Percentiles rank a stretch among this genome's conserved stretches.
Evolutionary conservation across 176 grass and related monocot genomes (phyloP).

Genomic region (Lolium multiflorum): DNA sequence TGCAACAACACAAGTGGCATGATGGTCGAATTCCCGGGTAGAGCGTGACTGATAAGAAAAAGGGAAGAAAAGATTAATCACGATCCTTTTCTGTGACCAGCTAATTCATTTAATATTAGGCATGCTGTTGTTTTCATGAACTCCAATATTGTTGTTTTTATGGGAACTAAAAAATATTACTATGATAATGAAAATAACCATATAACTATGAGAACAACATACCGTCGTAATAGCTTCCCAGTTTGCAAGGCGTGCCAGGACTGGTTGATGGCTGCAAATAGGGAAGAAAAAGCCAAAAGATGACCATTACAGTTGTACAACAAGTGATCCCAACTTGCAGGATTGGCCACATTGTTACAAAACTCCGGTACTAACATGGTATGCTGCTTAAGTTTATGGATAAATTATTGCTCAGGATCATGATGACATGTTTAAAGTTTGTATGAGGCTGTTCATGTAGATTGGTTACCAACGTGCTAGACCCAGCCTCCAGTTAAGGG

Average conservation of each 20-base stretch:
- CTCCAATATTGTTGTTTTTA: neutral
- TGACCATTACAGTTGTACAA: neutral
- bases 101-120: conserved; percentile 20
- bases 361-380: neutral
- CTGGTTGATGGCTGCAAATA: conserved; percentile 75
- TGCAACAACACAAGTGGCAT: conserved; percentile 87
- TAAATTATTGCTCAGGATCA: neutral
- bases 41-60: conserved; percentile 65
- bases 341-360: neutral
- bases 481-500: neutral
- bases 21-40: conserved; percentile 86
- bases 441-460: neutral
- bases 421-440: neutral
- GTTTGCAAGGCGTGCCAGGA: conserved; percentile 86
- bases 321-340: neutral
- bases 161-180: conserved; percentile 3
- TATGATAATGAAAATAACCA: neutral
- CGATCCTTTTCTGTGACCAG: neutral
- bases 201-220: conserved; percentile 33
- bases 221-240: conserved; percentile 93
- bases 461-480: neutral
- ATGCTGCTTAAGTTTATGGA: neutral
- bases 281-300: conserved; percentile 4
- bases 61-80: conserved; percentile 25
- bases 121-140: neutral